These are phyloP conservation scores for Starmerella scarabaei DNA, from an alignment of 805 yeast genomes.

Conservation along the genomic window DNA sequence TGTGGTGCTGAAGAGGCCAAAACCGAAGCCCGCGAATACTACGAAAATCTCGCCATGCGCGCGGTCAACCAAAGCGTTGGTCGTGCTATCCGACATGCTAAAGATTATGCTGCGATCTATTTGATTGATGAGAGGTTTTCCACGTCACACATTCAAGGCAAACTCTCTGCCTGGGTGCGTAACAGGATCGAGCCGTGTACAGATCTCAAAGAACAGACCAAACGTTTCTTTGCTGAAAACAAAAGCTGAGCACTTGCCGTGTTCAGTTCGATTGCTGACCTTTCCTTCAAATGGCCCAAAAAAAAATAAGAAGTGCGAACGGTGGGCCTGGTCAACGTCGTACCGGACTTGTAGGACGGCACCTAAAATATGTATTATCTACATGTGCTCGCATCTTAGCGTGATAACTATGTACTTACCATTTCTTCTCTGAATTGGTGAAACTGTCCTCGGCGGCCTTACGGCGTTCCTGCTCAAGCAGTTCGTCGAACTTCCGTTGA, in stretches of 20 bases:
- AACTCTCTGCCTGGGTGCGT: conserved; percentile 65
- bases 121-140: conserved; percentile 55
- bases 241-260: not conserved
- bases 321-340: too few relatives aligned
- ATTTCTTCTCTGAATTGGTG: conserved; percentile 18
- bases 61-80: conserved; percentile 90
- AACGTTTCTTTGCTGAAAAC: conserved; percentile 4
- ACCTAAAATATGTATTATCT: conserved; percentile 1
- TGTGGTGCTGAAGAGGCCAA: conserved; percentile 29
- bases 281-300: too few relatives aligned
- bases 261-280: too few relatives aligned
- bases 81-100: conserved; percentile 71
- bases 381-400: not conserved
- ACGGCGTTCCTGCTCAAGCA: conserved; percentile 16
- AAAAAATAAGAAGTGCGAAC: too few relatives aligned
- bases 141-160: conserved; percentile 35
- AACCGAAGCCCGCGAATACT: conserved; percentile 42
- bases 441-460: conserved; percentile 14
- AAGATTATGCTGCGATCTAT: conserved; percentile 67
- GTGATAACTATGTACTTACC: conserved; percentile 5
- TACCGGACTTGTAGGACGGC: too few relatives aligned
- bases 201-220: conserved; percentile 1
- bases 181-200: conserved; percentile 24
- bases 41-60: conserved; percentile 79
- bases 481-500: conserved; percentile 17